Evolutionary conservation across 2,329 filamentous ascomycete species (phyloP), one percentile per base, ranked within the genome.

Genomic region (Emmonsiellopsis sp.): DNA sequence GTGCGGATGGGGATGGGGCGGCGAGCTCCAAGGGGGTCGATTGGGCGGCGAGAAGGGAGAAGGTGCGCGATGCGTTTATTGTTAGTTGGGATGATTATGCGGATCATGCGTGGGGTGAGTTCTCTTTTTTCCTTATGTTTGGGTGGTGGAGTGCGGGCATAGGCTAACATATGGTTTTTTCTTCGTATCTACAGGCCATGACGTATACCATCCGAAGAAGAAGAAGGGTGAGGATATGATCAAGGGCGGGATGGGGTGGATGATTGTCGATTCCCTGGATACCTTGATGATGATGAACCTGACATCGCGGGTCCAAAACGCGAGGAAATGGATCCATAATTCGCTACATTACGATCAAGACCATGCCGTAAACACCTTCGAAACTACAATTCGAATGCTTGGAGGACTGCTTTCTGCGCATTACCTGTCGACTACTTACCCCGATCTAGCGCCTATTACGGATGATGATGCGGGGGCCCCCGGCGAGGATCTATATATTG

Each of bases 231-330:
- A 77, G 50, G 84, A 93, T 62, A 97, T 98, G 92, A 84, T 89
- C 6, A 79, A 86, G 3, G 84, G 88, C 57, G 93, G 92, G 31
- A 79, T 98, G 71, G 93, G 93, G 33, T 98, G 94, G 93, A 97
- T 97, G 64, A 96, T 98, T 57, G 86, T 98, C 54, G 93, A 98
- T 72, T 84, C 92, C 10, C 76, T 98, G 58, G 93, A 98, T 70
- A 98, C 93, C 0, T 81, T 97, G 78, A 98, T 98, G 74, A 77
- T 98, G 56, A 98, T 98, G 93, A 97, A 97, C 68, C 77, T 95
- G 59, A 97, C 92, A 11, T 86, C 83, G 34, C 84, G 91, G 57
- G 79, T 98, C 40, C 79, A 84, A 39, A 84, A 94, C 64, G 92
- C 93, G 32, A 80, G 92, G 53, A 82, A 95, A 65, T 98, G 93